Conservation (phyloP, 139 green algal genomes). For the Gonium pectorale region DNA sequence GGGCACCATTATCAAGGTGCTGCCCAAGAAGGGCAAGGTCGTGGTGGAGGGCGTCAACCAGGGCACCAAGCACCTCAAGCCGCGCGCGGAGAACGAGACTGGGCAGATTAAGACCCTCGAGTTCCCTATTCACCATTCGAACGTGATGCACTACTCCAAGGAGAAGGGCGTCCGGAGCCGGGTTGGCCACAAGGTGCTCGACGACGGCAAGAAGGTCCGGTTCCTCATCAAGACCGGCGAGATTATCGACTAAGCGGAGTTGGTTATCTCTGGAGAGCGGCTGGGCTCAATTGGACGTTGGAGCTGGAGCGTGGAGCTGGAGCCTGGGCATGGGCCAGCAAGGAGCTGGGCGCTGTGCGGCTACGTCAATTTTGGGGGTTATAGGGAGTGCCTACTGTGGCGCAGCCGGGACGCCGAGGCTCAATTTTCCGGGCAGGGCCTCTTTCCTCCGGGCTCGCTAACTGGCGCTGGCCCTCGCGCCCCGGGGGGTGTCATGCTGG, state of each 20-base stretch:
- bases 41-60: conserved; percentile 96
- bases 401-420: conserved; percentile 7
- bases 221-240: conserved; percentile 93
- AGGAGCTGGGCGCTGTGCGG: not conserved
- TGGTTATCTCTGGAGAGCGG: not conserved
- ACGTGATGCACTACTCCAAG: conserved; percentile 95
- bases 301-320: not conserved
- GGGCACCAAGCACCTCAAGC: conserved; percentile 86
- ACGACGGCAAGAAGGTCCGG: conserved; percentile 86
- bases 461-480: too few relatives aligned
- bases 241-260: conserved; percentile 59
- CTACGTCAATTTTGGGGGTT: not conserved
- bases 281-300: too few relatives aligned
- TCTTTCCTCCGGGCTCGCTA: too few relatives aligned
- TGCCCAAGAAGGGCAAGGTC: conserved; percentile 86
- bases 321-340: not conserved
- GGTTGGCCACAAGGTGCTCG: conserved; percentile 82
- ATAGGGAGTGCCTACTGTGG: not conserved
- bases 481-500: too few relatives aligned
- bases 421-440: conserved; percentile 18
- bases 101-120: conserved; percentile 88
- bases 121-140: conserved; percentile 95
- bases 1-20: conserved; percentile 82
- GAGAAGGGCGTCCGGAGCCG: conserved; percentile 73
- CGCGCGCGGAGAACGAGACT: conserved; percentile 81